Conservation (phyloP, 2,329 filamentous ascomycete genomes). For the Orbilia javanica region DNA sequence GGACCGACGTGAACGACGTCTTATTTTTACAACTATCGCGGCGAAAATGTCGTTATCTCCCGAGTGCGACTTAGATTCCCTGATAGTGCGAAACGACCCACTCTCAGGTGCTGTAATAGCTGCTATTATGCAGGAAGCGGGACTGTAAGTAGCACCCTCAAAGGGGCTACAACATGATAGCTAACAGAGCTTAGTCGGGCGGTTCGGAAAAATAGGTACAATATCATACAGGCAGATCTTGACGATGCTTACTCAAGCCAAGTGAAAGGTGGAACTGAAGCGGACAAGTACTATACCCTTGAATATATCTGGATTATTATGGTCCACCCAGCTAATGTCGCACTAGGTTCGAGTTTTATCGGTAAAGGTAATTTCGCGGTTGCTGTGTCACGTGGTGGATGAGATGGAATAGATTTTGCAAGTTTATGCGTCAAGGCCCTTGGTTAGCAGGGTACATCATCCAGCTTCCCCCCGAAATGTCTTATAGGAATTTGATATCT, state of each 20-base stretch:
- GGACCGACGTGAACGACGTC: slow-evolving; percentile 90
- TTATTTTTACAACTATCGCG: slow-evolving; percentile 98
- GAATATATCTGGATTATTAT: not conserved
- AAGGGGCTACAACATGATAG: not conserved
- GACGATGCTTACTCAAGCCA: slow-evolving; percentile 98
- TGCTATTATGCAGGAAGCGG: slow-evolving; percentile 99
- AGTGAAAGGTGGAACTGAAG: slow-evolving; percentile 84
- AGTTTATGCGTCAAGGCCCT: not conserved
- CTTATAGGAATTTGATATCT: not conserved
- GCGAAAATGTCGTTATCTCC: slow-evolving; percentile 96
- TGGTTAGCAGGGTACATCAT: not conserved
- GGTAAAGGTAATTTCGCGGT: slow-evolving; percentile 56
- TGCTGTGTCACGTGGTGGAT: not conserved
- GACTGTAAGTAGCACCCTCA: slow-evolving; percentile 73
- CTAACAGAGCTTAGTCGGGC: slow-evolving; percentile 57
- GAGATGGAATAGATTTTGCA: not conserved
- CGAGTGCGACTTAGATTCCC: slow-evolving; percentile 93
- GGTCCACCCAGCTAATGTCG: slow-evolving; percentile 23
- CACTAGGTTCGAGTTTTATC: slow-evolving; percentile 61
- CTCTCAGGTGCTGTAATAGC: slow-evolving; percentile 95
- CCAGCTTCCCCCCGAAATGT: not conserved
- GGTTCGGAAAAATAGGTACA: slow-evolving; percentile 78
- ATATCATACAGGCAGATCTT: slow-evolving; percentile 96
- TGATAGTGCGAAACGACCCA: slow-evolving; percentile 97
- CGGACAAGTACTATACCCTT: slow-evolving; percentile 67